Base-by-base conservation (phyloP, 805 yeast genomes). In the Wickerhamomyces chaumierensis region DNA sequence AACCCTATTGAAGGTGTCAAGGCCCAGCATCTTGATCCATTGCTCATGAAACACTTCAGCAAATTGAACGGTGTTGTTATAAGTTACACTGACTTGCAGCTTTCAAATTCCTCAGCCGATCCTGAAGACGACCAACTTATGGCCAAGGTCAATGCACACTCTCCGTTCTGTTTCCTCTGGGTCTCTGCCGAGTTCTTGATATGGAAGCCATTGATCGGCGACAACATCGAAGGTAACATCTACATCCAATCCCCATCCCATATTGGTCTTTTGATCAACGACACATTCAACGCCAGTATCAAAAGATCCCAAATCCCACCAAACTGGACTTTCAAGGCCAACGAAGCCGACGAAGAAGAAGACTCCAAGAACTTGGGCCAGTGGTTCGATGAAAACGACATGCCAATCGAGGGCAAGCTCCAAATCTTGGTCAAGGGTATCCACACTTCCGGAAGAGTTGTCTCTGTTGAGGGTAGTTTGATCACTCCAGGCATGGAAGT, bases 221-320 rank as follows among this genome's bases (percentile, higher is more conserved):
- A 92, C 54, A 62, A 69, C 1, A 62, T 92, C 16, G 94, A 88
- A 58, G 98, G 98, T 12, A 72, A 78, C 66, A 71, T 81, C 39
- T 86, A 85, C 63, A 78, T 90, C 74, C 96, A 90, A 64, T 80
- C 95, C 3, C 95, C 94, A 15, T 81, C 95, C 7, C 98, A 92
- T 56, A 81, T 92, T 51, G 97, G 96, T 43, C 66, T 92, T 43
- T 69, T 92, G 47, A 69, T 92, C 36, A 88, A 85, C 57, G 97
- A 92, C 61, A 85, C 94, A 1, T 92, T 92, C 66, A 92, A 92
- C 61, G 96, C 96, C 18, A 78, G 90, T 35, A 85, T 92, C 45
- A 85, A 83, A 60, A 78, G 83, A 56, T 78, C 71, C 55, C 78
- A 76, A 49, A 87, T 92, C 43, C 98, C 98, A n/a, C 62, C 65